phyloP scores from a whole-genome alignment of 1,284 basidiomycete species.

The Pseudozyma thailandica region DNA sequence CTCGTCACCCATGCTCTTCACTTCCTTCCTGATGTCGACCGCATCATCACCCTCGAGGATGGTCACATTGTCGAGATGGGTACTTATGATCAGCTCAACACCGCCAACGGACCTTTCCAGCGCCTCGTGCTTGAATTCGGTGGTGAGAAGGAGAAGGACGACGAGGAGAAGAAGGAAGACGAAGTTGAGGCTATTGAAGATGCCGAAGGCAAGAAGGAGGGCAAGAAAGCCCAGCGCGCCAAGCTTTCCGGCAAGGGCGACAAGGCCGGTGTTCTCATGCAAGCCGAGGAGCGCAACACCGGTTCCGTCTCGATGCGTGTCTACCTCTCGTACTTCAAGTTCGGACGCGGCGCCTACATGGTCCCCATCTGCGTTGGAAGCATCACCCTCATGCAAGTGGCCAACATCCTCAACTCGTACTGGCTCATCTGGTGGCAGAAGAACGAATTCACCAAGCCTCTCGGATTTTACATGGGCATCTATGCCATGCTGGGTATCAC shows the following conservation, averaged over 20 bases:
- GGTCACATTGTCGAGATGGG: conserved; percentile 76
- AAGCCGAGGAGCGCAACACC: conserved; percentile 65
- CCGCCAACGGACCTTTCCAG: conserved; percentile 73
- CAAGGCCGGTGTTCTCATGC: conserved; percentile 54
- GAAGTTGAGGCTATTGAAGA: conserved; percentile 50
- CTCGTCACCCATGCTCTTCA: conserved; percentile 69
- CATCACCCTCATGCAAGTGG: conserved; percentile 76
- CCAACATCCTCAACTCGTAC: conserved; percentile 70
- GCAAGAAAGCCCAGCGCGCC: conserved; percentile 34
- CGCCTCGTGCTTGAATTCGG: conserved; percentile 70
- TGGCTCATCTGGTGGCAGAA: conserved; percentile 72
- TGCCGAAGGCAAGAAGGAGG: conserved; percentile 29
- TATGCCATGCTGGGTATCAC: conserved; percentile 77
- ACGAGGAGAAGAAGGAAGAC: conserved; percentile 52
- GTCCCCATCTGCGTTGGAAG: conserved; percentile 74
- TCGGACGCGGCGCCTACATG: conserved; percentile 74
- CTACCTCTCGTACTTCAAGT: conserved; percentile 76
- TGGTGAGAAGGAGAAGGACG: conserved; percentile 56
- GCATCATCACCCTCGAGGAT: conserved; percentile 80
- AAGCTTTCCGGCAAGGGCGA: conserved; percentile 42
- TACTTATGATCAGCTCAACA: conserved; percentile 74
- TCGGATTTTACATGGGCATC: conserved; percentile 77
- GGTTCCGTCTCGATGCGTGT: conserved; percentile 70
- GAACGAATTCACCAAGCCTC: conserved; percentile 71
- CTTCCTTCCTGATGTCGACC: conserved; percentile 74